phyloP scores from a whole-genome alignment of 1,284 basidiomycete genomes.

The Rhodotorula sp. region DNA sequence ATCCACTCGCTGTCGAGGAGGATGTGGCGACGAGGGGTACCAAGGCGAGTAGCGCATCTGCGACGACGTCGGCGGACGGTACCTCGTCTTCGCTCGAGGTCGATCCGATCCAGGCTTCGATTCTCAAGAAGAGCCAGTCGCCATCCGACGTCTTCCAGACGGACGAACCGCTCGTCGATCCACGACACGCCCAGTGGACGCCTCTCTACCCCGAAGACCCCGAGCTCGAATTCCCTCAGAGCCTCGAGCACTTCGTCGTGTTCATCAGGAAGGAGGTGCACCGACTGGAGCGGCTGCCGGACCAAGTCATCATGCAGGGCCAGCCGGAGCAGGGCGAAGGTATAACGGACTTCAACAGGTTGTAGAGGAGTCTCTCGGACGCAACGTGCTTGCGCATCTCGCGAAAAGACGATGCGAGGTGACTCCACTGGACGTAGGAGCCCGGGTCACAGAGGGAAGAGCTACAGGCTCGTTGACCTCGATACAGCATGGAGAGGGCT shows the following conservation, averaged over 20 bases:
- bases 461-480: too few species aligned
- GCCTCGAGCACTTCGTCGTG: conserved; percentile 70
- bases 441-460: too few species aligned
- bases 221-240: conserved; percentile 61
- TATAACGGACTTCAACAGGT: conserved; percentile 35
- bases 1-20: conserved; percentile 24
- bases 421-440: background rate
- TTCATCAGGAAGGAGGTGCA: conserved; percentile 75
- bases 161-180: conserved; percentile 36
- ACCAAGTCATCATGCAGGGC: conserved; percentile 62
- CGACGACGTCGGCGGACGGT: background rate
- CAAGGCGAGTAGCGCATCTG: too few species aligned
- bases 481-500: too few species aligned
- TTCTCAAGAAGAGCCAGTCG: conserved; percentile 34
- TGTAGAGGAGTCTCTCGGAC: conserved; percentile 7
- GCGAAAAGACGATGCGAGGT: background rate
- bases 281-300: conserved; percentile 67
- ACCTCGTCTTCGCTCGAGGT: conserved; percentile 18
- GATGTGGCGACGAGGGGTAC: conserved; percentile 2
- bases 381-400: background rate
- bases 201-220: conserved; percentile 39
- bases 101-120: conserved; percentile 36
- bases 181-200: conserved; percentile 13
- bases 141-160: conserved; percentile 40
- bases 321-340: conserved; percentile 26